These are phyloP conservation scores for barley (Hordeum vulgare) DNA, from an alignment of 176 grass and related monocot genomes.

Conservation along the genomic window DNA sequence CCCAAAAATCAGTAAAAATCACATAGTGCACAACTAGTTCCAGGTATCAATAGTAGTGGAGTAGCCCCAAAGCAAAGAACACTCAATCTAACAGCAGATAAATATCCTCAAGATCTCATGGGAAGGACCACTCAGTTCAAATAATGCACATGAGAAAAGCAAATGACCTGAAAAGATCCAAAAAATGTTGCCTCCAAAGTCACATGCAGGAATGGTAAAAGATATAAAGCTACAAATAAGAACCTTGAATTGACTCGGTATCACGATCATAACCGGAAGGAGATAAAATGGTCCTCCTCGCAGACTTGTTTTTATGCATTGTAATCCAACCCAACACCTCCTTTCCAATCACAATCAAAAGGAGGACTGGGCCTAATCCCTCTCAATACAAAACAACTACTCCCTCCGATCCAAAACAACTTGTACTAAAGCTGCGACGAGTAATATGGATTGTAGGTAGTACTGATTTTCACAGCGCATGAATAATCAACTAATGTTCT, in stretches of 20 bases:
- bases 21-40: neutral
- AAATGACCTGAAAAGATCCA: neutral
- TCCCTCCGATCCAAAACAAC: too few species aligned
- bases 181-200: neutral
- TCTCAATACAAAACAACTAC: neutral
- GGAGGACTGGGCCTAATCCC: neutral
- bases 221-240: neutral
- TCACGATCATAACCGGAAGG: neutral
- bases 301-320: neutral
- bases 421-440: too few species aligned
- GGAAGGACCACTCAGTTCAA: neutral
- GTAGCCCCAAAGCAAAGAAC: neutral
- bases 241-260: neutral
- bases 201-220: neutral
- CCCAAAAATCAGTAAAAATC: neutral
- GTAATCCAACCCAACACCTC: neutral
- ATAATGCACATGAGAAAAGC: neutral
- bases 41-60: neutral
- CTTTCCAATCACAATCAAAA: neutral
- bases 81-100: neutral
- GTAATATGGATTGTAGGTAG: too few species aligned
- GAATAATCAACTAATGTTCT: neutral
- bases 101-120: neutral
- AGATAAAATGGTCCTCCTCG: neutral
- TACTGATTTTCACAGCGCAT: neutral